Evolutionary conservation across 164 flowering plant genomes (phyloP).

Genomic region (Vitis amurensis): DNA sequence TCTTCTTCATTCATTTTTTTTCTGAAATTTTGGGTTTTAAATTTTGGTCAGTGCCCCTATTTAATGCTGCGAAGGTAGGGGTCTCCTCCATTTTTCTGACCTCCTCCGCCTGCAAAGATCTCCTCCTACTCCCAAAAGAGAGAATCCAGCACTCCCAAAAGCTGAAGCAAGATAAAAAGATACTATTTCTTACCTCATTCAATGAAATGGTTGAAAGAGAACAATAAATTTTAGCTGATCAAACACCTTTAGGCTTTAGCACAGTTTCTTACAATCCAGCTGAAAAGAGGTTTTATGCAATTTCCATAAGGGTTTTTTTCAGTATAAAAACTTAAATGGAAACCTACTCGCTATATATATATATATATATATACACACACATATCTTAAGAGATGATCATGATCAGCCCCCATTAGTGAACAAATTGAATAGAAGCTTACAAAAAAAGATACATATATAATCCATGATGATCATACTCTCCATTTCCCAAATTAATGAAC

Average conservation of each 20-base stretch:
- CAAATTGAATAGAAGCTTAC: too few relatives aligned
- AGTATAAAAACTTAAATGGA: too few relatives aligned
- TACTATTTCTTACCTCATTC: background rate
- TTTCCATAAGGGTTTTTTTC: too few relatives aligned
- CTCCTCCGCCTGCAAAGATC: slow-evolving; percentile 14
- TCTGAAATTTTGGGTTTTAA: slow-evolving; percentile 12
- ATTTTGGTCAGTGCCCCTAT: slow-evolving; percentile 18
- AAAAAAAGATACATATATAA: background rate
- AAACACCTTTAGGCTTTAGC: too few relatives aligned
- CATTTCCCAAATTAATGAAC: slow-evolving; percentile 27
- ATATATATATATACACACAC: too few relatives aligned
- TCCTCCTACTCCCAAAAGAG: slow-evolving; percentile 20
- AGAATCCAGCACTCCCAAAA: slow-evolving; percentile 23
- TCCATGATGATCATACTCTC: slow-evolving; percentile 7
- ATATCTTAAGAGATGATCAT: too few relatives aligned
- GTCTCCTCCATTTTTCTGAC: slow-evolving; percentile 18
- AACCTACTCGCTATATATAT: too few relatives aligned
- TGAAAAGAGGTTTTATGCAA: too few relatives aligned
- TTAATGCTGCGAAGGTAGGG: slow-evolving; percentile 12
- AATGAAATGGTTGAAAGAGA: slow-evolving; percentile 9
- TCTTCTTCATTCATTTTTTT: background rate
- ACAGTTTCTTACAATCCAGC: too few relatives aligned
- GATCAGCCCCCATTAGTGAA: too few relatives aligned
- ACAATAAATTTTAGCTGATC: background rate
- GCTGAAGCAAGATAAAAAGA: background rate